Evolutionary conservation across 768 basidiomycete species (phyloP).

Genomic region (Suillus cothurnatus): DNA sequence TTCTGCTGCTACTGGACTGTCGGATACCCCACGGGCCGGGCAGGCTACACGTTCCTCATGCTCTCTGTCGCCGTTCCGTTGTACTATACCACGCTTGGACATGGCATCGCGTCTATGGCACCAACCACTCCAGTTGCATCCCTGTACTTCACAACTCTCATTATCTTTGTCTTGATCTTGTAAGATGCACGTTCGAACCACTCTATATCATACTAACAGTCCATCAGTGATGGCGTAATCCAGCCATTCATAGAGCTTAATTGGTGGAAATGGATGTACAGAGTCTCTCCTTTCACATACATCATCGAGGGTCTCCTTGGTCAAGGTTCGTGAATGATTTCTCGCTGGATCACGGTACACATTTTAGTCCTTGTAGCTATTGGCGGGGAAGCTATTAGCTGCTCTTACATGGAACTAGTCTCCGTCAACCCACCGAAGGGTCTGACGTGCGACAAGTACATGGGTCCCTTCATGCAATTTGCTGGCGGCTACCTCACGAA

Average conservation of each 20-base stretch:
- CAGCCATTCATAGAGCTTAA: conserved; percentile 63
- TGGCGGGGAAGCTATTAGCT: conserved; percentile 64
- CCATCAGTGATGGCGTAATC: conserved; percentile 56
- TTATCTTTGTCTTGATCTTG: conserved; percentile 66
- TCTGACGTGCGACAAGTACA: conserved; percentile 75
- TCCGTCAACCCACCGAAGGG: conserved; percentile 72
- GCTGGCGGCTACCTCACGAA: conserved; percentile 80
- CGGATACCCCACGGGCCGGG: conserved; percentile 53
- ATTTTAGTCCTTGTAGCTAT: conserved; percentile 15
- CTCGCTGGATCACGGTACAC: background rate
- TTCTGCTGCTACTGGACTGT: conserved; percentile 73
- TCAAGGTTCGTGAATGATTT: conserved; percentile 40
- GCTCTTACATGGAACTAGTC: conserved; percentile 69
- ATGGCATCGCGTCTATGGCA: conserved; percentile 61
- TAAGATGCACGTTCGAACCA: background rate
- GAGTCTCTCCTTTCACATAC: conserved; percentile 55
- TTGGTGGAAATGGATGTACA: conserved; percentile 77
- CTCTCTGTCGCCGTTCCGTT: conserved; percentile 55
- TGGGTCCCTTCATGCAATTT: conserved; percentile 57
- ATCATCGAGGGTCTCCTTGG: conserved; percentile 50
- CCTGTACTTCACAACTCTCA: conserved; percentile 58
- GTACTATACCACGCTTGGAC: conserved; percentile 63
- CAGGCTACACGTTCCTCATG: conserved; percentile 59
- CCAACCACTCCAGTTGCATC: conserved; percentile 61
- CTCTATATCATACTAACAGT: background rate